These are phyloP conservation scores for Clavariopsis aquatica DNA, from an alignment of 495 filamentous ascomycete species.

Conservation along the genomic window DNA sequence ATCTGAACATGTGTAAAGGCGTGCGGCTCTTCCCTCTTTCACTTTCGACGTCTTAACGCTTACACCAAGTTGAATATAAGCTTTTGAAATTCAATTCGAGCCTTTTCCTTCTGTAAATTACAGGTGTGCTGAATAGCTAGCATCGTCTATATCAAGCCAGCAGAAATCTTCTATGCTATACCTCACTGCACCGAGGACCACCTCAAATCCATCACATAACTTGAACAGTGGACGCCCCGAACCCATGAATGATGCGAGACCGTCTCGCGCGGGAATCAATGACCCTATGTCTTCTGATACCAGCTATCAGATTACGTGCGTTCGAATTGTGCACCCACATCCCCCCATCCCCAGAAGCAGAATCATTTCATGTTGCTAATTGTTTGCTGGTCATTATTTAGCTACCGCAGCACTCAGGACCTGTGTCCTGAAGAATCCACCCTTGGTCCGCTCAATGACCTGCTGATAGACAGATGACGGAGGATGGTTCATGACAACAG, in stretches of 20 bases:
- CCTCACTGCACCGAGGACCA: background rate
- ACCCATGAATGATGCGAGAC: background rate
- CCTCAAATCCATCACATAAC: background rate
- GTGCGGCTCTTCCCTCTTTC: too few relatives aligned
- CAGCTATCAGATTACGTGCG: background rate
- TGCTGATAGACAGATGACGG: slow-evolving; percentile 98
- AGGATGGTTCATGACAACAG: slow-evolving; percentile 99
- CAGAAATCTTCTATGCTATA: background rate
- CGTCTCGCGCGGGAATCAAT: background rate
- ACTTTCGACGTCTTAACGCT: too few relatives aligned
- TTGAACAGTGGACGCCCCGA: background rate
- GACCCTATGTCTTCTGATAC: background rate
- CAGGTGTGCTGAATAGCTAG: background rate
- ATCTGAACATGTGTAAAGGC: too few relatives aligned
- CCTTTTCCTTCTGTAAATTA: background rate
- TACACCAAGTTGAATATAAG: too few relatives aligned
- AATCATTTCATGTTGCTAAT: background rate
- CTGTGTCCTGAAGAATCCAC: slow-evolving; percentile 77
- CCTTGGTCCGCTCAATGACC: slow-evolving; percentile 95
- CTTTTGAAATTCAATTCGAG: too few relatives aligned
- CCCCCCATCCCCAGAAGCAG: background rate
- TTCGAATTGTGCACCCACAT: background rate
- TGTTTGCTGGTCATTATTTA: slow-evolving; percentile 26
- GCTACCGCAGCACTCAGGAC: slow-evolving; percentile 48
- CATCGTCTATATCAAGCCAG: background rate